Percentiles rank a stretch among this genome's conserved stretches.
These are phyloP conservation scores for Trebouxia gelatinosa DNA, from an alignment of 163 green algal species.

Conservation along the genomic window DNA sequence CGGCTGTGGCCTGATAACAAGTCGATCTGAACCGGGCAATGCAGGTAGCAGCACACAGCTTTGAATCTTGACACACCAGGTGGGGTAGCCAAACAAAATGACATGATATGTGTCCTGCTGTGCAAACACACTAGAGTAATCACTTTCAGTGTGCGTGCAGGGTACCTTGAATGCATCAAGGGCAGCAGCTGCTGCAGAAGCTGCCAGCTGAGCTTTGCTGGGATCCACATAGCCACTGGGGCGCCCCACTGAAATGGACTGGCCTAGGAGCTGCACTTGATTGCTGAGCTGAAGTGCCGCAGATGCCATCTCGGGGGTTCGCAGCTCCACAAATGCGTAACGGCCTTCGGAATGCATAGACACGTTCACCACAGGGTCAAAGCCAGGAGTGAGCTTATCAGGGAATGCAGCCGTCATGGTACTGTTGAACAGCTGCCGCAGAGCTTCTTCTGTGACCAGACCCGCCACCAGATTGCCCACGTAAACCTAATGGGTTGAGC, in stretches of 20 bases:
- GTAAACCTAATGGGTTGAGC: constrained; percentile 64
- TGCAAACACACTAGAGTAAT: too few species aligned
- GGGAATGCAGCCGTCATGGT: constrained; percentile 80
- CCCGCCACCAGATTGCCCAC: constrained; percentile 78
- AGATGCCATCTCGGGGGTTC: constrained; percentile 80
- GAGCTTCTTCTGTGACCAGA: constrained; percentile 67
- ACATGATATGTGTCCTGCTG: too few species aligned
- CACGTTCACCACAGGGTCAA: constrained; percentile 73
- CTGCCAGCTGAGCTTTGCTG: constrained; percentile 60
- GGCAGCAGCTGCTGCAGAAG: constrained; percentile 56
- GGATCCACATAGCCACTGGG: constrained; percentile 87
- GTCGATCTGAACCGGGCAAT: background rate
- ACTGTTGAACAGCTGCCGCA: constrained; percentile 85
- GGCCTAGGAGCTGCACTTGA: constrained; percentile 78
- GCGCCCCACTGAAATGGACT: constrained; percentile 76
- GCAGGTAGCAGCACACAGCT: too few species aligned
- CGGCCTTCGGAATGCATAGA: constrained; percentile 68
- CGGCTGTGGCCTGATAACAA: too few species aligned
- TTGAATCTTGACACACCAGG: too few species aligned
- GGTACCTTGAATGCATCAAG: constrained; percentile 62
- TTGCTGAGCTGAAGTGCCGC: constrained; percentile 78
- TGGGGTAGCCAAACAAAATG: too few species aligned
- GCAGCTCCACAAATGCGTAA: constrained; percentile 90
- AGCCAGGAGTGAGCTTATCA: constrained; percentile 45
- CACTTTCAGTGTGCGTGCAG: too few species aligned